phyloP scores from a whole-genome alignment of 306 rosid species.

The Vigna nakashimae region DNA sequence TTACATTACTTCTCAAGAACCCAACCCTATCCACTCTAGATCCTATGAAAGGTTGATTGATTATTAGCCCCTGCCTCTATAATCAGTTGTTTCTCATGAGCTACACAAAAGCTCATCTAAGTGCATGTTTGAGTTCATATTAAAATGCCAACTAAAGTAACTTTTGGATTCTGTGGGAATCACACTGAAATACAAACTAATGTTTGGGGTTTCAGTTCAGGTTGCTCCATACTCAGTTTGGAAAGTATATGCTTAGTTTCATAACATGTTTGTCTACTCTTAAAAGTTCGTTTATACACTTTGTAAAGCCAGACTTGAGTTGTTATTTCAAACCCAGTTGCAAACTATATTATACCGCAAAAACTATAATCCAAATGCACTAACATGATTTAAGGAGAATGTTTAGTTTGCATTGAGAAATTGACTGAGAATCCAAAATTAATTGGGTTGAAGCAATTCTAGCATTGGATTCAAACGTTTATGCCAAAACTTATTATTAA shows the following conservation, averaged over 20 bases:
- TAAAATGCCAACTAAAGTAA: background rate
- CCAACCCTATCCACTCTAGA: background rate
- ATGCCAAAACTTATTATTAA: background rate
- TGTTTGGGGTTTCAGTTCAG: too few relatives aligned
- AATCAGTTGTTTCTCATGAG: conserved; percentile 5
- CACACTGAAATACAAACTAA: too few relatives aligned
- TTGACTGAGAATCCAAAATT: background rate
- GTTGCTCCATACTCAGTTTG: too few relatives aligned
- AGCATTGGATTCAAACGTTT: background rate
- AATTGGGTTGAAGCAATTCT: background rate
- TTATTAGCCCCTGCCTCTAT: background rate
- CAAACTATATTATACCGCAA: too few relatives aligned
- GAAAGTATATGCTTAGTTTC: too few relatives aligned
- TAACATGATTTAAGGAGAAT: background rate
- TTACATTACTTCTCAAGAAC: background rate
- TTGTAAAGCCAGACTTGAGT: too few relatives aligned
- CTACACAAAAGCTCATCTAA: background rate
- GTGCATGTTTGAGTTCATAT: background rate
- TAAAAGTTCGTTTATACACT: too few relatives aligned
- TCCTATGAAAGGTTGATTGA: conserved; percentile 7
- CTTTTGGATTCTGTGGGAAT: too few relatives aligned
- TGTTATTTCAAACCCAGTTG: too few relatives aligned
- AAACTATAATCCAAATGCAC: too few relatives aligned
- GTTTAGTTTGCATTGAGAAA: background rate
- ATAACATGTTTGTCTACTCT: too few relatives aligned